These are phyloP conservation scores for Solanum bulbocastanum DNA, from an alignment of 257 asterid genomes.

Conservation along the genomic window DNA sequence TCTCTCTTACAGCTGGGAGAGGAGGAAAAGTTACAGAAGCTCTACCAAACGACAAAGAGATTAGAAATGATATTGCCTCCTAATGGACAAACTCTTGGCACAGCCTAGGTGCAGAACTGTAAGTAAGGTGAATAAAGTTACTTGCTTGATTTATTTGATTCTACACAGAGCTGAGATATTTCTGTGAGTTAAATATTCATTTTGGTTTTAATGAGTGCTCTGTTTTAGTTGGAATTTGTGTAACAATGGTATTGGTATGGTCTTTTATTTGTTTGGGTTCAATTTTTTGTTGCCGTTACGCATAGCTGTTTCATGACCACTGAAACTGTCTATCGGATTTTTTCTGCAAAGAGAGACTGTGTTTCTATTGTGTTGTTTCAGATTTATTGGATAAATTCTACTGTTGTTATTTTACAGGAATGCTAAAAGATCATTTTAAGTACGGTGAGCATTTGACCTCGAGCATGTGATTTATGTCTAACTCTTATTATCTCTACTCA, in stretches of 20 bases:
- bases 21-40: conserved; percentile 26
- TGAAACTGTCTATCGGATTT: not conserved
- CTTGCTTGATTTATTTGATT: not conserved
- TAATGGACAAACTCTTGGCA: conserved; percentile 1
- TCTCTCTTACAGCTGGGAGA: conserved; percentile 36
- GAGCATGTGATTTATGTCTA: not conserved
- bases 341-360: not conserved
- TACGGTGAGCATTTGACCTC: not conserved
- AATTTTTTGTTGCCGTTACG: not conserved
- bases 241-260: not conserved
- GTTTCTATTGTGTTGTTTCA: not conserved
- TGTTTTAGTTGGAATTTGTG: not conserved
- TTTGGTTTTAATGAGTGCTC: not conserved
- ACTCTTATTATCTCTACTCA: not conserved
- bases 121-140: not conserved
- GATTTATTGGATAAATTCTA: not conserved
- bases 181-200: not conserved
- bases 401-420: not conserved
- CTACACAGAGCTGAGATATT: not conserved
- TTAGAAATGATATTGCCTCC: conserved; percentile 44
- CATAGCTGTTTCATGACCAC: not conserved
- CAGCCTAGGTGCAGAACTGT: not conserved
- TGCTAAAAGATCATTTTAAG: not conserved
- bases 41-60: conserved; percentile 33
- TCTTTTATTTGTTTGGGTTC: not conserved